Evolutionary conservation across 768 basidiomycete species (phyloP), one percentile per base, ranked within the genome.

Genomic region (Boletellus sp.): DNA sequence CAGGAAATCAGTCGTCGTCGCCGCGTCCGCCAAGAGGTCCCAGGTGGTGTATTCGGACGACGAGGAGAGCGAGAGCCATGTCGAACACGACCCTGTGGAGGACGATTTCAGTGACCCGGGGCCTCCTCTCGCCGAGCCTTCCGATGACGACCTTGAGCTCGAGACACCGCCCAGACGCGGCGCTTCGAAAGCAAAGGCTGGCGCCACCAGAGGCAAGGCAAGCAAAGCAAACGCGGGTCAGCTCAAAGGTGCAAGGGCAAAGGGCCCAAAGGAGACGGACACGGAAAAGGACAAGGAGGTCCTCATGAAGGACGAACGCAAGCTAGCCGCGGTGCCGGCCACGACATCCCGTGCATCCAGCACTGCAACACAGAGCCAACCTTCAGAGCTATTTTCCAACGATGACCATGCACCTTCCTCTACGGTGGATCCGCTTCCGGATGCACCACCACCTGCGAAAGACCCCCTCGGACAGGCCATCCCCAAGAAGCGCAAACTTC

Each of bases 401-500:
- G 74, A 65, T 4, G 67, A 70, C 3, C 19, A 28, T 6, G 45
- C 31, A 10, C 28, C 44, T 3, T 40, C 45, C 1, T 48, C 57
- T 2, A 34, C 45, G 11, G 42, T 35, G 16, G 62, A 64, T 17
- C 19, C 38, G 16, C 38, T 34, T 5, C 45, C 33, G 20, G 61
- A 61, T 23, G 23, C 23, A 44, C 59, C 66, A 22, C 63, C 71
- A 12, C 60, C 70, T 4, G 51, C 61, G n/a, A 57, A 55, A 38
- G 68, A 72, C 7, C 28, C 41, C 1, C 44, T 61, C 13, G 49
- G 54, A 26, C 65, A 62, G 22, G 8, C 55, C 22, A 46, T 72
- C 17, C 70, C 71, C n/a, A 84, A 79, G 71, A 85, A 83, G 63
- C 77, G 72, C 34, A 87, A 85, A 61, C 72, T 84, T 19, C 83